These are phyloP conservation scores for Eimeria tenella DNA, from an alignment of 169 alveolate genomes.

Conservation along the genomic window DNA sequence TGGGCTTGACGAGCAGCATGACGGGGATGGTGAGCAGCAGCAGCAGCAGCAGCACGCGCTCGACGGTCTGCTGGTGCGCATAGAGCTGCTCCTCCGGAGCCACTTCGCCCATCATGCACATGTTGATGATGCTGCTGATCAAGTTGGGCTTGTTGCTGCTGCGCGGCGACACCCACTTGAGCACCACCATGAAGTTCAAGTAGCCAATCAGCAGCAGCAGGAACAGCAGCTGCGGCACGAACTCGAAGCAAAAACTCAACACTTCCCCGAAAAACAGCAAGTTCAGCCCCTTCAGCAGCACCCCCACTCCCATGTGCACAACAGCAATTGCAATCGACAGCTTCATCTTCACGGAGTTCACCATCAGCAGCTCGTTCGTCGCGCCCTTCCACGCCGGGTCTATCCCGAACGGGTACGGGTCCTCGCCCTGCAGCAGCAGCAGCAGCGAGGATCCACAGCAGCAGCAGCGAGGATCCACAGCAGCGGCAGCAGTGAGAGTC, in stretches of 20 bases:
- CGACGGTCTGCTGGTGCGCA: constrained; percentile 86
- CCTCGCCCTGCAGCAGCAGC: constrained; percentile 28
- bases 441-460: neutral
- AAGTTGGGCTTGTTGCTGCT: constrained; percentile 95
- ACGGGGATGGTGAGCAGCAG: constrained; percentile 94
- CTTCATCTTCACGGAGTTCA: constrained; percentile 99
- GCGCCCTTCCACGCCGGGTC: constrained; percentile 99
- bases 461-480: neutral
- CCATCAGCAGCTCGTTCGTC: constrained; percentile 95
- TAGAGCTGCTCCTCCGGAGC: constrained; percentile 83
- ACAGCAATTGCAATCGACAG: constrained; percentile 93
- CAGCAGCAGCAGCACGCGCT: constrained; percentile 88
- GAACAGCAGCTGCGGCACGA: constrained; percentile 97
- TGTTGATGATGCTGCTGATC: constrained; percentile 96
- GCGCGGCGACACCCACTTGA: constrained; percentile 95
- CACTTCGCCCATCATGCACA: constrained; percentile 91
- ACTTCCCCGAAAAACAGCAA: constrained; percentile 92
- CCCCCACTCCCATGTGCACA: constrained; percentile 93
- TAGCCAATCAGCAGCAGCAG: constrained; percentile 97
- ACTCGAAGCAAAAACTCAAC: constrained; percentile 97
- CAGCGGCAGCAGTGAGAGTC: neutral
- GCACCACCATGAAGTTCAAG: constrained; percentile 95
- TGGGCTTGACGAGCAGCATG: constrained; percentile 98
- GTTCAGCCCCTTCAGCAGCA: constrained; percentile 93
- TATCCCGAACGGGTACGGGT: constrained; percentile 97